Conservation (phyloP, 345 rosid species). For the Capsella bursapastoris region DNA sequence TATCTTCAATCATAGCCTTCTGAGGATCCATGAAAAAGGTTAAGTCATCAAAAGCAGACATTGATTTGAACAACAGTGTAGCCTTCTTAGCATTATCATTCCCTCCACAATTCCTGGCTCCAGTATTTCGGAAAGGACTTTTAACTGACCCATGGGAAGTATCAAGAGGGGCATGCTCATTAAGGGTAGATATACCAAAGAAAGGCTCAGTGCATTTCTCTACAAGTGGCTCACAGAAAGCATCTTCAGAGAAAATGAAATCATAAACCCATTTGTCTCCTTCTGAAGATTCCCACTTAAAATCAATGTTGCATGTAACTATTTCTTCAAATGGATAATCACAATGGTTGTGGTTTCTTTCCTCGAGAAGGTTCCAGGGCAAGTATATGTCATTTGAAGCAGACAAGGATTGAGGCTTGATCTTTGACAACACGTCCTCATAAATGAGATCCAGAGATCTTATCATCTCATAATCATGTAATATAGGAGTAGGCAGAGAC, state of each 20-base stretch:
- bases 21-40: constrained; percentile 86
- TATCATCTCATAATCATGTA: constrained; percentile 50
- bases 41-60: constrained; percentile 78
- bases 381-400: constrained; percentile 85
- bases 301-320: constrained; percentile 46
- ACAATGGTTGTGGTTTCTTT: constrained; percentile 49
- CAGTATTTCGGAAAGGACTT: constrained; percentile 41
- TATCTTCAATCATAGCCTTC: constrained; percentile 52
- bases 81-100: constrained; percentile 53
- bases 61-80: constrained; percentile 59
- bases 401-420: constrained; percentile 57
- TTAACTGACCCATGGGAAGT: constrained; percentile 43
- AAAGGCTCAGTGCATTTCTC: constrained; percentile 49
- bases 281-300: constrained; percentile 48
- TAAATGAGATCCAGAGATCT: constrained; percentile 51
- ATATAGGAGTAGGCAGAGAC: constrained; percentile 75
- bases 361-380: constrained; percentile 81
- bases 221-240: constrained; percentile 44
- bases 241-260: constrained; percentile 61
- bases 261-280: constrained; percentile 55
- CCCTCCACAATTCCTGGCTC: constrained; percentile 41
- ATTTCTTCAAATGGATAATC: constrained; percentile 49
- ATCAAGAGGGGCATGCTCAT: constrained; percentile 39
- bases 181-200: constrained; percentile 40
- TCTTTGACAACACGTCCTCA: constrained; percentile 52